Evolutionary conservation across 2,329 filamentous ascomycete species (phyloP).

Genomic region (Colletotrichum karsti): DNA sequence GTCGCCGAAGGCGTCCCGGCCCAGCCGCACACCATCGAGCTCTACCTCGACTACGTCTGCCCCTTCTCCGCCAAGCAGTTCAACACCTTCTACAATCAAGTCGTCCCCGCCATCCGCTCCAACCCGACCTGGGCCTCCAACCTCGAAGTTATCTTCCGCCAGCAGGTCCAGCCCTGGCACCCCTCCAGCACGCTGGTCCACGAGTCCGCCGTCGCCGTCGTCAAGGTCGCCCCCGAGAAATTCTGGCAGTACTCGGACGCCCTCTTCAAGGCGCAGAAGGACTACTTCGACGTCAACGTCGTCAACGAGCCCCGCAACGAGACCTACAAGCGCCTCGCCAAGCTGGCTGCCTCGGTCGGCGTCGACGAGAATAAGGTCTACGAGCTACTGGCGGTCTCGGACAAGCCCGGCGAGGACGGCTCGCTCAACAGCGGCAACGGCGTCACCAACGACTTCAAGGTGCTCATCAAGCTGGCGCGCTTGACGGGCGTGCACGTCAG

Average conservation of each 20-base stretch:
- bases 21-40: conserved; percentile 66
- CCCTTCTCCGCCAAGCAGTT: conserved; percentile 77
- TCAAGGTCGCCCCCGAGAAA: conserved; percentile 71
- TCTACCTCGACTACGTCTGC: conserved; percentile 91
- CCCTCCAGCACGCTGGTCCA: conserved; percentile 83
- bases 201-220: conserved; percentile 85
- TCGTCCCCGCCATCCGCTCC: conserved; percentile 70
- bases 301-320: conserved; percentile 86
- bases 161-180: conserved; percentile 96
- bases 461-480: conserved; percentile 81
- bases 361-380: conserved; percentile 77
- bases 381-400: conserved; percentile 72
- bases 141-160: conserved; percentile 84
- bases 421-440: conserved; percentile 80
- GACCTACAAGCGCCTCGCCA: conserved; percentile 82
- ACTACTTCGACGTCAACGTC: conserved; percentile 86
- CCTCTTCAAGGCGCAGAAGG: conserved; percentile 72
- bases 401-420: conserved; percentile 73
- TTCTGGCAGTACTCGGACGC: conserved; percentile 84
- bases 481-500: conserved; percentile 88
- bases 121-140: conserved; percentile 64
- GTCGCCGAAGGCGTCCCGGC: conserved; percentile 45
- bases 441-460: conserved; percentile 86
- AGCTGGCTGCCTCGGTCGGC: conserved; percentile 74
- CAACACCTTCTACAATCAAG: conserved; percentile 74